Evolutionary conservation across 176 grass and related monocot genomes (phyloP).

Genomic region (Luzula sylvatica): DNA sequence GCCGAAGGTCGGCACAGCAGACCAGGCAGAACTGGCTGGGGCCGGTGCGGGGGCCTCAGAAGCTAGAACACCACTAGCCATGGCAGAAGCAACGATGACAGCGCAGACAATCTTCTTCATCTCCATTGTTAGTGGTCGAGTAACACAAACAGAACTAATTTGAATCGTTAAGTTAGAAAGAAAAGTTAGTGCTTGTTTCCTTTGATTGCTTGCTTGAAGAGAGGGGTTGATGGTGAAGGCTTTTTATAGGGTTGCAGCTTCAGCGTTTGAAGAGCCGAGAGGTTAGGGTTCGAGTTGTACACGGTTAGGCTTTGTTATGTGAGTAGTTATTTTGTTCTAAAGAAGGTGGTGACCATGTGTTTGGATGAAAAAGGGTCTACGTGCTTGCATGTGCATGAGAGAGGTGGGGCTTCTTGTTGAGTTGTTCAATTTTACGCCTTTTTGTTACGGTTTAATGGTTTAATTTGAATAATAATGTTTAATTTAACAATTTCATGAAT

Average conservation of each 20-base stretch:
- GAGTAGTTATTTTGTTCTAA: neutral
- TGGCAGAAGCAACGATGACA: conserved; percentile 55
- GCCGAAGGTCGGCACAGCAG: conserved; percentile 37
- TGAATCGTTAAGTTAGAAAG: conserved; percentile 3
- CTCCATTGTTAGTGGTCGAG: conserved; percentile 49
- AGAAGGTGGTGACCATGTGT: conserved; percentile 30
- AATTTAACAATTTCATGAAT: no score
- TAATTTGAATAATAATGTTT: conserved; percentile 5
- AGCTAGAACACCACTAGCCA: conserved; percentile 52
- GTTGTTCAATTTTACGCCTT: conserved; percentile 11
- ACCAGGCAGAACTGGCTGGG: conserved; percentile 38
- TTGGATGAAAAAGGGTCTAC: conserved; percentile 20
- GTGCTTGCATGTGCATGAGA: conserved; percentile 33
- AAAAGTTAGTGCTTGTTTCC: conserved; percentile 8
- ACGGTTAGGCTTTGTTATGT: conserved; percentile 17
- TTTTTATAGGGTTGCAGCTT: conserved; percentile 54
- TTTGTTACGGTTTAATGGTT: conserved; percentile 5
- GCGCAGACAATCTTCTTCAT: conserved; percentile 94
- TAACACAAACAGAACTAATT: no score
- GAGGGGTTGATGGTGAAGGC: neutral
- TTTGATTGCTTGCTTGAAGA: conserved; percentile 22
- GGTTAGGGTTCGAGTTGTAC: conserved; percentile 9
- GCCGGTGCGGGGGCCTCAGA: conserved; percentile 56
- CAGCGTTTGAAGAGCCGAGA: no score
- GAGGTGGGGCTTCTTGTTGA: conserved; percentile 16